Evolutionary conservation across 257 asterid genomes (phyloP), one percentile per base, ranked within the genome.

Genomic region (Euphrasia confusa): DNA sequence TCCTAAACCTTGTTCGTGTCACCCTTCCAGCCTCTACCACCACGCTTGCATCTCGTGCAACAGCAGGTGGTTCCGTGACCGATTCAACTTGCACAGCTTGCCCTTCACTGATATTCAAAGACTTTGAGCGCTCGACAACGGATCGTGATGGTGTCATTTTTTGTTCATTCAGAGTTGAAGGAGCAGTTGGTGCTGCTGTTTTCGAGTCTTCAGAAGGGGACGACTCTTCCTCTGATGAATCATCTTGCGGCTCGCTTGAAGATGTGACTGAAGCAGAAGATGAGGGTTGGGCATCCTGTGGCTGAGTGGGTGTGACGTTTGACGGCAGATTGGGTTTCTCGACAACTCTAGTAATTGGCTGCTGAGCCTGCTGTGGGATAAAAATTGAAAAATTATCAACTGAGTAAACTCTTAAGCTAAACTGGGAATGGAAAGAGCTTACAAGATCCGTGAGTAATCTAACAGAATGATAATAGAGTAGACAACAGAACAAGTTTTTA

Each of bases 1-100:
- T 75, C 81, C 84, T 80, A 44, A 67, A 39, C 75, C 85, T 80
- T 44, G 81, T 71, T 42, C 87, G 83, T 27, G 93, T 75, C 48
- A 77, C 71, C 15, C 72, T 80, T 21, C 40, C 68, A 1, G 58
- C 67, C 5, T 78, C 95, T 55, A 79, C 93, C 72, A 75, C 11
- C 73, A 75, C 10, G 24, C 57, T 26, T 18, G 26, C 54, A 45
- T 80, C 85, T 39, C 60, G 67, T 4, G 77, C 55, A 37, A 9
- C 42, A 37, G 42, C 42, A 18, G 54, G 63, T 61, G 79, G 60
- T 64, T 64, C 74, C 33, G 72, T 32, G 9, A 21, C 82, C 5
- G 78, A 67, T 65, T 74, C 82, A 50, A 69, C 74, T 77, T 78
- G 69, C 85, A 66, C 63, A 39, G 58, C 75, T 63, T 78, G 72